Conservation (phyloP, 2,329 filamentous ascomycete genomes). For the Cladosporium sphaerospermum region DNA sequence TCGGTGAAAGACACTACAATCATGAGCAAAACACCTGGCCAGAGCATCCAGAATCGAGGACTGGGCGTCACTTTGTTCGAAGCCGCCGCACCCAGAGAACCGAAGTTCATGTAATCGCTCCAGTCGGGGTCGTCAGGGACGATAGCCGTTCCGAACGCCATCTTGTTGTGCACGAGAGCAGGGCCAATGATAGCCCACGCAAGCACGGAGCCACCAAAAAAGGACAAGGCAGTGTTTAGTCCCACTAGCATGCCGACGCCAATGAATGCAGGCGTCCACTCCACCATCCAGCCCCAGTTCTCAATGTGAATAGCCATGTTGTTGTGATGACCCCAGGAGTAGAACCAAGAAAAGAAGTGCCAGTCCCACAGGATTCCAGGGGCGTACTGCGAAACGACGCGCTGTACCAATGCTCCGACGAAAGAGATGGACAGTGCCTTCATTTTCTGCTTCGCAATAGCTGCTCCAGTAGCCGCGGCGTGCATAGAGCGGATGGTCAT, state of each 20-base stretch:
- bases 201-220: slow-evolving; percentile 50
- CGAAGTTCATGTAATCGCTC: slow-evolving; percentile 36
- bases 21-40: slow-evolving; percentile 47
- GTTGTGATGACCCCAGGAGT: slow-evolving; percentile 50
- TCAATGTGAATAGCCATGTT: slow-evolving; percentile 45
- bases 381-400: slow-evolving; percentile 54
- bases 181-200: slow-evolving; percentile 56
- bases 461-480: slow-evolving; percentile 46
- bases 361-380: slow-evolving; percentile 51
- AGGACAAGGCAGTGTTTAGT: slow-evolving; percentile 53
- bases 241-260: slow-evolving; percentile 55
- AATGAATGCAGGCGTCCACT: slow-evolving; percentile 56
- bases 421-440: slow-evolving; percentile 51
- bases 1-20: slow-evolving; percentile 45
- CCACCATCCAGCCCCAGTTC: slow-evolving; percentile 57
- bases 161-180: slow-evolving; percentile 47
- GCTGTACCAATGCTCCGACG: slow-evolving; percentile 43
- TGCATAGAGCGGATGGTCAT: slow-evolving; percentile 61
- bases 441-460: slow-evolving; percentile 51
- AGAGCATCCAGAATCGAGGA: slow-evolving; percentile 48
- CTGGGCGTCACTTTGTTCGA: slow-evolving; percentile 40
- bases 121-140: slow-evolving; percentile 33
- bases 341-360: slow-evolving; percentile 43
- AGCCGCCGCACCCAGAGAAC: slow-evolving; percentile 30
- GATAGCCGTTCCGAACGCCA: slow-evolving; percentile 38